phyloP scores from a whole-genome alignment of 2,329 filamentous ascomycete genomes.

The Cladophialophora exuberans region DNA sequence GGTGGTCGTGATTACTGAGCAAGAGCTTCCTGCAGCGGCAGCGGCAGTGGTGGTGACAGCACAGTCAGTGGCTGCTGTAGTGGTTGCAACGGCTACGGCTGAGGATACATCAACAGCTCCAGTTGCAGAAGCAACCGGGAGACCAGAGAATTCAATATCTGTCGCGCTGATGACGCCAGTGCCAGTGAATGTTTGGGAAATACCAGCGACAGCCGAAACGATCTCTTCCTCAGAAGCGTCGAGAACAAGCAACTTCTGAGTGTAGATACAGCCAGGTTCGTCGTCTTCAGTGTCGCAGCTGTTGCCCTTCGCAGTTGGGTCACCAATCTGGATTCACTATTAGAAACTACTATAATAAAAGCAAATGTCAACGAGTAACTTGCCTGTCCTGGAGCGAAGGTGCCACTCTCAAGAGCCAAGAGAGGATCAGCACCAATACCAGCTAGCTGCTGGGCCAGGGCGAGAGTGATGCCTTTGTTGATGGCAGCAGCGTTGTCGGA shows the following conservation, averaged over 20 bases:
- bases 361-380: not conserved
- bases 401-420: conserved; percentile 63
- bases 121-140: conserved; percentile 6
- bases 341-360: not conserved
- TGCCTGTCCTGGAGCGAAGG: conserved; percentile 63
- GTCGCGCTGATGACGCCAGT: conserved; percentile 18
- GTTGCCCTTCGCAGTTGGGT: conserved; percentile 54
- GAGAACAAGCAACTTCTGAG: conserved; percentile 55
- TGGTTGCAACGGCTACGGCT: not conserved
- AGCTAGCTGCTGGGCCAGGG: conserved; percentile 62
- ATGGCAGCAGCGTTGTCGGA: conserved; percentile 56
- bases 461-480: conserved; percentile 66
- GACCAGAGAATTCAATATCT: conserved; percentile 9
- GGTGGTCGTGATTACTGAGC: conserved; percentile 19
- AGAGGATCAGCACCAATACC: conserved; percentile 67
- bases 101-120: conserved; percentile 1
- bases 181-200: conserved; percentile 20
- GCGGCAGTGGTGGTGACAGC: not conserved
- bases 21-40: conserved; percentile 4
- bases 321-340: conserved; percentile 43
- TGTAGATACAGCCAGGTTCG: conserved; percentile 58
- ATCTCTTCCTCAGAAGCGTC: conserved; percentile 59
- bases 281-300: conserved; percentile 56
- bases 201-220: conserved; percentile 50
- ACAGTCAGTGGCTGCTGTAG: conserved; percentile 3